A percentile compares a stretch with the other conserved stretches of the same genome.
phyloP scores from a whole-genome alignment of 192 early-diverging fungal species.

The Spizellomyces sp. region DNA sequence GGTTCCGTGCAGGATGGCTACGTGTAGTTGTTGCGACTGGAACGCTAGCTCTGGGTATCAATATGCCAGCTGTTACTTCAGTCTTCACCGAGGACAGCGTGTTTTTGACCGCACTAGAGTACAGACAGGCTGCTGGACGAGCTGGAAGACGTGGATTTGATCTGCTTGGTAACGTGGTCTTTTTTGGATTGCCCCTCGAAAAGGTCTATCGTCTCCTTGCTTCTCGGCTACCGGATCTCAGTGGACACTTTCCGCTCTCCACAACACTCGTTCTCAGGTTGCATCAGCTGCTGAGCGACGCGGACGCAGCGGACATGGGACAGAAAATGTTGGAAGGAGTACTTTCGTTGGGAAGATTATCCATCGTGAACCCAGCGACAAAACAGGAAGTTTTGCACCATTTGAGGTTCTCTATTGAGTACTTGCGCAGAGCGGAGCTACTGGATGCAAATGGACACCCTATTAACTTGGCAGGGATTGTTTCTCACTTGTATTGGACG shows the following conservation, averaged over 20 bases:
- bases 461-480: conserved; percentile 29
- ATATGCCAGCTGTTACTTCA: conserved; percentile 44
- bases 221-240: conserved; percentile 38
- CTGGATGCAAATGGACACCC: conserved; percentile 21
- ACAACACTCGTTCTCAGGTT: conserved; percentile 44
- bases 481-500: conserved; percentile 37
- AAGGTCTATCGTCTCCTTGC: conserved; percentile 46
- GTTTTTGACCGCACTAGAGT: conserved; percentile 45
- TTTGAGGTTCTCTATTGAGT: conserved; percentile 49
- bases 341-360: neutral
- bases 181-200: conserved; percentile 38
- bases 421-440: conserved; percentile 34
- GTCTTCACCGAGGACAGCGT: conserved; percentile 47
- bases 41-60: conserved; percentile 48
- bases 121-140: conserved; percentile 39
- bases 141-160: conserved; percentile 51
- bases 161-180: conserved; percentile 43
- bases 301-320: conserved; percentile 7
- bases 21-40: conserved; percentile 46
- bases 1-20: conserved; percentile 40
- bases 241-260: conserved; percentile 45
- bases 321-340: conserved; percentile 11
- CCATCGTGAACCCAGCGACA: conserved; percentile 6
- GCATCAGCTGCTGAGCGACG: conserved; percentile 31
- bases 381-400: conserved; percentile 40